A percentile compares a stretch with the other conserved stretches of the same genome.
Conservation (phyloP, 345 rosid species). For the Psidium guajava region DNA sequence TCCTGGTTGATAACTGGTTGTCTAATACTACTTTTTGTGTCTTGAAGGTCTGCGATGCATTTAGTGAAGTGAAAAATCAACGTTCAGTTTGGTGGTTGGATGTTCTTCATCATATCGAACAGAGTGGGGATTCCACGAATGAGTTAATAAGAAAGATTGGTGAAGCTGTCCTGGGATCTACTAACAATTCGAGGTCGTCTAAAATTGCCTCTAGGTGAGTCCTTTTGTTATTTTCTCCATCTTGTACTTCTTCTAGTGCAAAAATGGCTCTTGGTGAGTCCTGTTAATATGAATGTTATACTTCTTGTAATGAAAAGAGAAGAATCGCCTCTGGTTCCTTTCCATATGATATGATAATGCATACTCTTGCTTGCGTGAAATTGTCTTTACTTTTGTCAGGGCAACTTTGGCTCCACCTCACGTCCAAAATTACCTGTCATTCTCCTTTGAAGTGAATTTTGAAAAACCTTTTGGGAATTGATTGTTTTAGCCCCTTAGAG, state of each 20-base stretch:
- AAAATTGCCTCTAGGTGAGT: conserved; percentile 13
- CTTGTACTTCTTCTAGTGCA: neutral
- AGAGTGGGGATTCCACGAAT: conserved; percentile 40
- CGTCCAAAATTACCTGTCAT: neutral
- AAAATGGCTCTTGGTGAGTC: neutral
- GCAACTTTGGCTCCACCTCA: neutral
- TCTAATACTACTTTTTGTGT: neutral
- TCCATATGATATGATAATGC: neutral
- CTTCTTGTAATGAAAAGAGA: neutral
- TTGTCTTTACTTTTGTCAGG: neutral
- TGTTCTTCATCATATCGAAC: conserved; percentile 56
- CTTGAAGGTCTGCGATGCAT: conserved; percentile 55
- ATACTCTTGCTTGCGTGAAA: neutral
- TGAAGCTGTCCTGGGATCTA: conserved; percentile 60
- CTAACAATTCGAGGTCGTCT: conserved; percentile 45
- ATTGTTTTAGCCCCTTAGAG: neutral
- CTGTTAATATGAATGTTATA: neutral
- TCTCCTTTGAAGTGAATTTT: neutral
- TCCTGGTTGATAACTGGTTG: neutral
- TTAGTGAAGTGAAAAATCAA: conserved; percentile 28
- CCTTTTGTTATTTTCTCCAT: neutral
- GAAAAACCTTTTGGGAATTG: neutral
- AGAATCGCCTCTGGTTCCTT: neutral
- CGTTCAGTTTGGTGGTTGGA: conserved; percentile 78
- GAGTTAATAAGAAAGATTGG: conserved; percentile 80